Conservation (phyloP, 2,329 filamentous ascomycete genomes). For the Curvularia eragrostidis region DNA sequence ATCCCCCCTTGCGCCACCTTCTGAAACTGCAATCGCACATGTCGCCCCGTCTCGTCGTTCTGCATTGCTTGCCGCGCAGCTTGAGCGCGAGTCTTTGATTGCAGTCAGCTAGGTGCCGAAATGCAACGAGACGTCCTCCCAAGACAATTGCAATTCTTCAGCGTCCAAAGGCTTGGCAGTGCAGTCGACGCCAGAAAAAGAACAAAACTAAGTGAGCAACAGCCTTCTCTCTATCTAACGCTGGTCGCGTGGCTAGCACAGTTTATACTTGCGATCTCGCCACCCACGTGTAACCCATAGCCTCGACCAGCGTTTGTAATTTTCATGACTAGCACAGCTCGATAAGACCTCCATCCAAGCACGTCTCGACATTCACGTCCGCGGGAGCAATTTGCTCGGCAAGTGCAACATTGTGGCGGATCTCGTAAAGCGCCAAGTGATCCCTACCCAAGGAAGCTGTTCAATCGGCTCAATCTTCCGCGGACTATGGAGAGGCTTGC, state of each 20-base stretch:
- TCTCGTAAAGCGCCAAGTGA: background rate
- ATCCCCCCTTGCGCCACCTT: slow-evolving; percentile 22
- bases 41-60: background rate
- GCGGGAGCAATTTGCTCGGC: background rate
- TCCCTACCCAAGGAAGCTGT: background rate
- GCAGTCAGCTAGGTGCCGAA: background rate
- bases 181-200: background rate
- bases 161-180: background rate
- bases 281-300: background rate
- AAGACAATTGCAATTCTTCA: background rate
- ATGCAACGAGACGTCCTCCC: background rate
- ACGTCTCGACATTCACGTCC: background rate
- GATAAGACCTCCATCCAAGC: background rate
- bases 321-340: background rate
- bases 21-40: slow-evolving; percentile 23
- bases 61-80: background rate
- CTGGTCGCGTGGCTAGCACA: background rate
- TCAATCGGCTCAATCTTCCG: background rate
- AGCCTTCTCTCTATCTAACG: background rate
- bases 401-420: background rate
- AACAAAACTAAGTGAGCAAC: background rate
- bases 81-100: background rate
- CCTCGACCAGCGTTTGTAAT: background rate
- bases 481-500: background rate
- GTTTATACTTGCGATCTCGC: background rate